Evolutionary conservation across 225 moss, liverwort and hornwort genomes (phyloP), one percentile per base, ranked within the genome.

Genomic region (Bryum argenteum): DNA sequence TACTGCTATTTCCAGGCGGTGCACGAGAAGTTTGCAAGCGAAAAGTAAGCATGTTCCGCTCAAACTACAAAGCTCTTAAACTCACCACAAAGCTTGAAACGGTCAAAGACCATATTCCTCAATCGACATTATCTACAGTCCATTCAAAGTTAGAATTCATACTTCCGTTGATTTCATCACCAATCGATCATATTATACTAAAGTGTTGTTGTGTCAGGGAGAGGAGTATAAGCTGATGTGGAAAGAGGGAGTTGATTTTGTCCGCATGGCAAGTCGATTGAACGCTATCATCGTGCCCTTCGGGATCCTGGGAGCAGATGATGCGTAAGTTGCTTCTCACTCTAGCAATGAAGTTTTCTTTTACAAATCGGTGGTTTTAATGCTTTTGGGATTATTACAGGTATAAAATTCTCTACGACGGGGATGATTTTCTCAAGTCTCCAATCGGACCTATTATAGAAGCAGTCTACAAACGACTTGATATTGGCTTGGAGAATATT

Each of bases 1-100:
- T 96, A 60, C 67, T 96, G 23, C 63, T 96, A 28, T 96, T 96
- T 83, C 96, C 96, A 51, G 96, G 96, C 69, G 96, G 96, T 63
- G 78, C 93, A 12, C 89, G 93, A 82, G 96, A 96, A 84, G 96
- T 96, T 42, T 96, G 90, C 79, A 96, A 96, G 67, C 85, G 90
- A 5, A 96, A 90, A 84, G 96, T 96, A 78, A 89, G 92, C 33
- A 33, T 79, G 39, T 17, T 20, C 11, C 6, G 11, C 56, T 2
- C 16, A 11, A 28, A 28, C 28, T 5, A 33, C 33, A 33, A n/a
- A n/a, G n/a, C n/a, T n/a, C n/a, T n/a, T n/a, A n/a, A n/a, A 38
- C 50, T 65, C 38, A 21, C 8, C 4, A 26, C 37, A 17, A 40
- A 23, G 23, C 47, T 54, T 24, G 5, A 3, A 40, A 11, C 20